These are phyloP conservation scores for Hura crepitans DNA, from an alignment of 441 rosid species.

Conservation along the genomic window DNA sequence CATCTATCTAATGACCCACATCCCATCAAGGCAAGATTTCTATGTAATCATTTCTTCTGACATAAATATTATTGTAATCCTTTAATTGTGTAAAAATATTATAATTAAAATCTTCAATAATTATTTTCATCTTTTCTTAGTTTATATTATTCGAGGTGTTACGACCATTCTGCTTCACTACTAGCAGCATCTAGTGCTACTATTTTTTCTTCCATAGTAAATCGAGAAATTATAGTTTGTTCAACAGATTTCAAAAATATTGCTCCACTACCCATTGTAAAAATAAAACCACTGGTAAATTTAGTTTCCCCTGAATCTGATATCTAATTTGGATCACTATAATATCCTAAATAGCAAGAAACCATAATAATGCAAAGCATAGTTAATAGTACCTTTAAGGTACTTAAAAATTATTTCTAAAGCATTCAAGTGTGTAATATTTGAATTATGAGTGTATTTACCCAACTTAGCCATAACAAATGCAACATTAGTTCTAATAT, in stretches of 20 bases:
- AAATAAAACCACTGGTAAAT: neutral
- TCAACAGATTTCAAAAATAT: neutral
- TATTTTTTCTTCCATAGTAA: neutral
- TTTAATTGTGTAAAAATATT: no score
- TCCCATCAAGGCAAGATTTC: no score
- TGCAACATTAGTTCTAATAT: neutral
- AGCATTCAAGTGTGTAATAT: neutral
- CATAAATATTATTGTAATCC: no score
- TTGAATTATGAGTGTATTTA: conserved; percentile 8
- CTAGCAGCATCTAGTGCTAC: neutral
- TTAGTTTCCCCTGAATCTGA: neutral
- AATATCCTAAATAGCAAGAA: neutral
- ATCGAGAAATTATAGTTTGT: neutral
- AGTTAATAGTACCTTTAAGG: neutral
- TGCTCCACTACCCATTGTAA: neutral
- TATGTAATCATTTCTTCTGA: no score
- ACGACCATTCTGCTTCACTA: neutral
- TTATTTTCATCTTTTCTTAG: no score
- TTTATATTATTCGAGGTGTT: no score
- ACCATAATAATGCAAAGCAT: neutral
- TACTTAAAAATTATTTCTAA: neutral
- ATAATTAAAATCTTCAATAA: no score
- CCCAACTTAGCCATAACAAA: neutral
- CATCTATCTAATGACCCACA: no score
- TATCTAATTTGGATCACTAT: neutral